Conservation (phyloP, 1,284 basidiomycete species). For the Taiwanofungus camphoratus region DNA sequence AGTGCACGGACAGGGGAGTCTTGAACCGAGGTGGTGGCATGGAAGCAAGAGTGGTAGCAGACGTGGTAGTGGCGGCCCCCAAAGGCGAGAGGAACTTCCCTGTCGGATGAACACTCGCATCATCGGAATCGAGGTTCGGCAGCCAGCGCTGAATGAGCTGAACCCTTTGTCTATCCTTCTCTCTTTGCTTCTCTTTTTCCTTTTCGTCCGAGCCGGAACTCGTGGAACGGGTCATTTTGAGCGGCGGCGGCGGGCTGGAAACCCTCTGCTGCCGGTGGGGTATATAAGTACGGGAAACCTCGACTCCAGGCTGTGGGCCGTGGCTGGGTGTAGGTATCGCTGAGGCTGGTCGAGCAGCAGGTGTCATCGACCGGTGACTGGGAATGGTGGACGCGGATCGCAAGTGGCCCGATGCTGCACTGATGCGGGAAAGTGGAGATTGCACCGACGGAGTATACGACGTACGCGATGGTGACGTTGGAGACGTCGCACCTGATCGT, state of each 20-base stretch:
- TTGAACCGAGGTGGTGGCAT: conserved; percentile 24
- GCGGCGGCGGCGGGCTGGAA: conserved; percentile 25
- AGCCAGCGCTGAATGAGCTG: conserved; percentile 30
- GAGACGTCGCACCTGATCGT: conserved; percentile 27
- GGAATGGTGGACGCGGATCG: conserved; percentile 20
- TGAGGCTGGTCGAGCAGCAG: conserved; percentile 24
- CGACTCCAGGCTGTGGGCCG: conserved; percentile 11
- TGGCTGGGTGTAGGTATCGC: conserved; percentile 21
- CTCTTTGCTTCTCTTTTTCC: conserved; percentile 25
- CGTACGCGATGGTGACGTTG: conserved; percentile 25
- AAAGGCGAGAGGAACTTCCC: conserved; percentile 14
- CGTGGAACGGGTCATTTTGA: conserved; percentile 28
- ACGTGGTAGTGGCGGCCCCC: conserved; percentile 9
- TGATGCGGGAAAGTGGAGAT: conserved; percentile 23
- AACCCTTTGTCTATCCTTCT: conserved; percentile 24
- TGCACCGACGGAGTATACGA: conserved; percentile 20
- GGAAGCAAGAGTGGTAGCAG: conserved; percentile 16
- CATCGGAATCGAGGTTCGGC: conserved; percentile 24
- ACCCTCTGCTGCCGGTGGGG: conserved; percentile 23
- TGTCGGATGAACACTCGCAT: conserved; percentile 23
- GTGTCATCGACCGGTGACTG: conserved; percentile 24
- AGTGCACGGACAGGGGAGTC: conserved; percentile 26
- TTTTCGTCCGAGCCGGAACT: conserved; percentile 29
- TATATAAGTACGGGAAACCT: conserved; percentile 22
- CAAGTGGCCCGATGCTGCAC: conserved; percentile 21